These are phyloP conservation scores for Aspergillus novoparasiticus DNA, from an alignment of 2,329 filamentous ascomycete genomes.

Conservation along the genomic window DNA sequence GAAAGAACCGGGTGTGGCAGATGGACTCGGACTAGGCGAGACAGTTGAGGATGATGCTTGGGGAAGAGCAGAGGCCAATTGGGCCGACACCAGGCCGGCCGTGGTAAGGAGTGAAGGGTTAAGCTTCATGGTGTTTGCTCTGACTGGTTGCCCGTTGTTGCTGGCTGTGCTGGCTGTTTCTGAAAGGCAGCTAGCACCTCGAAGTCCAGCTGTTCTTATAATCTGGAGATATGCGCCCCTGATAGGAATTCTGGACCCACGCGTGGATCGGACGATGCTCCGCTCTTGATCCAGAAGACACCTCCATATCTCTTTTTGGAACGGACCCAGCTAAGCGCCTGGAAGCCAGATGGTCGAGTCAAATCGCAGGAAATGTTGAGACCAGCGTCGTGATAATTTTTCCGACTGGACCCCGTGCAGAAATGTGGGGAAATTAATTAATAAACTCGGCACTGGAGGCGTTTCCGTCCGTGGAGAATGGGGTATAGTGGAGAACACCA, in stretches of 20 bases:
- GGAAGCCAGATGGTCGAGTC: not conserved
- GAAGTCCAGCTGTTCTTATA: not conserved
- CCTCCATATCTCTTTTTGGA: conserved; percentile 2
- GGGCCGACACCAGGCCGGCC: conserved; percentile 23
- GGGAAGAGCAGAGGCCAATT: conserved; percentile 21
- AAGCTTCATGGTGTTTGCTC: conserved; percentile 19
- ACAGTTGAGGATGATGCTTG: conserved; percentile 7
- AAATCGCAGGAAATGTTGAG: not conserved
- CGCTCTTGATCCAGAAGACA: conserved; percentile 18
- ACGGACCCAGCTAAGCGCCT: not conserved
- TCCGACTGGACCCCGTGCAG: conserved; percentile 1
- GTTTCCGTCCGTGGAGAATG: conserved; percentile 21
- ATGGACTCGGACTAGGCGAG: not conserved
- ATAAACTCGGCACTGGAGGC: conserved; percentile 15
- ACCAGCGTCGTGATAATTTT: not conserved
- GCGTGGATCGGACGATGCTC: conserved; percentile 15
- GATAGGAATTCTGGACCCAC: not conserved
- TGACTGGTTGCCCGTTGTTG: too few relatives aligned
- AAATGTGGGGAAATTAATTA: conserved; percentile 10
- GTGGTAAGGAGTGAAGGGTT: conserved; percentile 13
- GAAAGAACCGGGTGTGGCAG: conserved; percentile 22
- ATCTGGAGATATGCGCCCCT: not conserved
- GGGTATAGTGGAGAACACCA: conserved; percentile 10
- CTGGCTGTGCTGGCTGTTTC: not conserved
- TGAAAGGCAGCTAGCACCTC: not conserved